Percentiles rank a stretch among this genome's conserved stretches.
These are phyloP conservation scores for Candida maris DNA, from an alignment of 805 yeast species.

Conservation along the genomic window DNA sequence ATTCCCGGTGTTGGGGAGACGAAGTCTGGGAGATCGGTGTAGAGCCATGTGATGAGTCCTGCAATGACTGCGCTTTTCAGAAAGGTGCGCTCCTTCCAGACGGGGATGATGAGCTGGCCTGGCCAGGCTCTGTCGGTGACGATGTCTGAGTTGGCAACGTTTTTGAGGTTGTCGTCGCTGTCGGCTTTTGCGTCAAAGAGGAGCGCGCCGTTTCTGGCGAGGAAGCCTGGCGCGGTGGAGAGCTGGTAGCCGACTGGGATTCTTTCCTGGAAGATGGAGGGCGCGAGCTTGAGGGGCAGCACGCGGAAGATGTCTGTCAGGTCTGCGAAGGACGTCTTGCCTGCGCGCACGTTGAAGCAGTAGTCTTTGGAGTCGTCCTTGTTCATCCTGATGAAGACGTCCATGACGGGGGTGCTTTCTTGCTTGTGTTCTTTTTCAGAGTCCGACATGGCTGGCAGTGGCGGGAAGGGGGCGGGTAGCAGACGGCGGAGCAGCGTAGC, in stretches of 20 bases:
- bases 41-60: conserved; percentile 67
- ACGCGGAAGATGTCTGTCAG: conserved; percentile 58
- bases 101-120: conserved; percentile 81
- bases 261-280: conserved; percentile 66
- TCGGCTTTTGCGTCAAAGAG: conserved; percentile 62
- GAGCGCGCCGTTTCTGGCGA: conserved; percentile 80
- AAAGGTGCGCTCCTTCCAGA: conserved; percentile 52
- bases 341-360: conserved; percentile 69
- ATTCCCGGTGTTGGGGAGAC: conserved; percentile 91
- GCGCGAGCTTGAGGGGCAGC: conserved; percentile 75
- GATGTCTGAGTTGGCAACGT: conserved; percentile 45
- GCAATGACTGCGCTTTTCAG: conserved; percentile 38
- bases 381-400: conserved; percentile 74
- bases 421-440: neutral
- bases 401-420: conserved; percentile 23
- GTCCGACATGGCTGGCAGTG: too few species aligned
- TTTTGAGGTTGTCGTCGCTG: conserved; percentile 40
- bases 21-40: conserved; percentile 87
- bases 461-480: too few species aligned
- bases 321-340: conserved; percentile 50
- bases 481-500: too few species aligned
- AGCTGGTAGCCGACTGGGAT: conserved; percentile 63
- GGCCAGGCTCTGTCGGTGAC: conserved; percentile 74
- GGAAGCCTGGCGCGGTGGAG: conserved; percentile 67
- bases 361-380: conserved; percentile 84